These are phyloP conservation scores for Gracilaria vermiculophylla DNA, from an alignment of 23 red algal genomes.

Conservation along the genomic window DNA sequence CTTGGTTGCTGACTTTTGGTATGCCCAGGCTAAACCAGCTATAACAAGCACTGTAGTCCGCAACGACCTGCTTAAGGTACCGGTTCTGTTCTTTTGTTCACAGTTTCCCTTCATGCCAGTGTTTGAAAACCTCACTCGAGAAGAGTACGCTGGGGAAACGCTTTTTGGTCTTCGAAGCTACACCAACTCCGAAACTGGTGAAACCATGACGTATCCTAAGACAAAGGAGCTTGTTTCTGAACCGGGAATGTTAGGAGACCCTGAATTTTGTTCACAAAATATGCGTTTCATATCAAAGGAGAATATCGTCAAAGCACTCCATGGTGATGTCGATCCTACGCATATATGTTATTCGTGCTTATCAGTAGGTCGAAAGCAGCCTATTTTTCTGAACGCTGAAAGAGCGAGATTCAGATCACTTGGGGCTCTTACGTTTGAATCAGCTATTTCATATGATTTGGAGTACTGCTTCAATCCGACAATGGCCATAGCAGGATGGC, in stretches of 20 bases:
- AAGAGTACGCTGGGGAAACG: slow-evolving; percentile 1
- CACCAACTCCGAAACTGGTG: slow-evolving; percentile 25
- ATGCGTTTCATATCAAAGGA: slow-evolving; percentile 21
- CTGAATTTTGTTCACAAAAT: neutral
- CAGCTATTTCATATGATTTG: slow-evolving; percentile 25
- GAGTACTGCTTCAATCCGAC: slow-evolving; percentile 50
- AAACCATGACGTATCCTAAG: slow-evolving; percentile 5
- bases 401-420: slow-evolving; percentile 11
- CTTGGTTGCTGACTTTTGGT: slow-evolving; percentile 46
- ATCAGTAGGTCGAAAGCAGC: slow-evolving; percentile 9
- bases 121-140: slow-evolving; percentile 7
- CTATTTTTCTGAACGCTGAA: slow-evolving; percentile 8
- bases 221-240: slow-evolving; percentile 24
- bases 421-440: slow-evolving; percentile 23
- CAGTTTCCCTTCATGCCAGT: slow-evolving; percentile 2
- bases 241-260: neutral
- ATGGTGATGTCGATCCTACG: slow-evolving; percentile 4
- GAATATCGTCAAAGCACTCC: slow-evolving; percentile 1
- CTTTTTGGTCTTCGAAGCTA: slow-evolving; percentile 46
- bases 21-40: slow-evolving; percentile 46
- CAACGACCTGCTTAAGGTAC: slow-evolving; percentile 15
- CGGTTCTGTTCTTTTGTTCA: slow-evolving; percentile 10
- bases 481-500: neutral
- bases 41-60: slow-evolving; percentile 24
- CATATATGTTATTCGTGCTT: slow-evolving; percentile 49